Conservation (phyloP, 768 basidiomycete species). For the Lenzites betulinus region DNA sequence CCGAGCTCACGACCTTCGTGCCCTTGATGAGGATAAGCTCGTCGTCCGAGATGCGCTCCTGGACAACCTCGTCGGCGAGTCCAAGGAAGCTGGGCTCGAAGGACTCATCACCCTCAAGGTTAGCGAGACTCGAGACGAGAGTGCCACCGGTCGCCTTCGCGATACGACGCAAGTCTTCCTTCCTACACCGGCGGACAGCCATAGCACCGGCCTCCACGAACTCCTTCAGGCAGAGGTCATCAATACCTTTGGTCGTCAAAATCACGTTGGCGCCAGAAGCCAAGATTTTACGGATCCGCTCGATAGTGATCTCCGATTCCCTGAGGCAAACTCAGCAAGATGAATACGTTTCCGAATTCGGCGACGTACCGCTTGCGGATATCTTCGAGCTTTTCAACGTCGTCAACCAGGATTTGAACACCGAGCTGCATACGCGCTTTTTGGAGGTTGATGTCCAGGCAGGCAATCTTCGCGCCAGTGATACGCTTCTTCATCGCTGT, state of each 20-base stretch:
- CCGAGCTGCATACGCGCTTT: conserved; percentile 98
- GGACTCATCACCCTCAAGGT: conserved; percentile 97
- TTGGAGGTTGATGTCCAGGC: conserved; percentile 96
- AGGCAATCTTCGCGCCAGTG: conserved; percentile 93
- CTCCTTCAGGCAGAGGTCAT: conserved; percentile 97
- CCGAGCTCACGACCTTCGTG: conserved; percentile 92
- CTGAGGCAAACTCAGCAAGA: conserved; percentile 41
- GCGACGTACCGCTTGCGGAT: conserved; percentile 82
- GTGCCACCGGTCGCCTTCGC: conserved; percentile 97
- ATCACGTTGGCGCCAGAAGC: conserved; percentile 96
- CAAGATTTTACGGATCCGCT: conserved; percentile 94
- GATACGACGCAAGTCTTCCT: conserved; percentile 96
- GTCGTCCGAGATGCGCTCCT: conserved; percentile 98
- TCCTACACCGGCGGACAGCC: conserved; percentile 96
- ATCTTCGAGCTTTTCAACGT: conserved; percentile 94
- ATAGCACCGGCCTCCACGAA: conserved; percentile 99
- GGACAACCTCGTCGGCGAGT: conserved; percentile 92
- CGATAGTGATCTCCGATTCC: conserved; percentile 94
- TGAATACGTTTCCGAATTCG: not conserved
- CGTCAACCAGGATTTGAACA: conserved; percentile 95
- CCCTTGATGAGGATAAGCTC: conserved; percentile 97
- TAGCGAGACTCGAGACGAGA: conserved; percentile 88
- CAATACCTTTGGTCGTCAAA: conserved; percentile 97
- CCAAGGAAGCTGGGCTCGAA: conserved; percentile 92
- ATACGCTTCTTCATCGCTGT: conserved; percentile 97